phyloP scores from a whole-genome alignment of 805 yeast genomes.

The Kodamaea sagamina region DNA sequence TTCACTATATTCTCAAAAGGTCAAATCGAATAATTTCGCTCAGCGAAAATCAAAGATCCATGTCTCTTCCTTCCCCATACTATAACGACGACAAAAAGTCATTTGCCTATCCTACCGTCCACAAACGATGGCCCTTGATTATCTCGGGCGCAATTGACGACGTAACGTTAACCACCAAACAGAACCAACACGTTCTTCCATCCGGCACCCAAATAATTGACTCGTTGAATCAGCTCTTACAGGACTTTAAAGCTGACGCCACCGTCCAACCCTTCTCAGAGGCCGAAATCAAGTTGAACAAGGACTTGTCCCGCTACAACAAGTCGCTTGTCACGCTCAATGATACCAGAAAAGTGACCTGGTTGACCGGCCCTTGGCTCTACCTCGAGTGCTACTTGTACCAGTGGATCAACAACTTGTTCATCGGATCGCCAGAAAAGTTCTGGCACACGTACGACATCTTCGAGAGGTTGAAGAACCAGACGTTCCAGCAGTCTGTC shows the following conservation, averaged over 20 bases:
- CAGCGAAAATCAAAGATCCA: neutral
- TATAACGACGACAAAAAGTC: conserved; percentile 69
- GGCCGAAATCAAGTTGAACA: conserved; percentile 43
- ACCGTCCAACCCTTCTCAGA: conserved; percentile 30
- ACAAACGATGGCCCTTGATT: conserved; percentile 86
- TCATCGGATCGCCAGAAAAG: conserved; percentile 33
- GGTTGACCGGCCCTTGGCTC: conserved; percentile 92
- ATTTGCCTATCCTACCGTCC: conserved; percentile 80
- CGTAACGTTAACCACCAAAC: conserved; percentile 38
- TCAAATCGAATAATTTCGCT: neutral
- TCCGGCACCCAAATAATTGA: conserved; percentile 51
- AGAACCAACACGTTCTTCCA: conserved; percentile 22
- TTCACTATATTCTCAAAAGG: too few species aligned
- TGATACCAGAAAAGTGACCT: conserved; percentile 43
- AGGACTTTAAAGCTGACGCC: conserved; percentile 43
- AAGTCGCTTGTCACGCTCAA: conserved; percentile 43
- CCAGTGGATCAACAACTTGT: conserved; percentile 54
- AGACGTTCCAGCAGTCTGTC: conserved; percentile 72
- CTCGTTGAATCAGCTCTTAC: conserved; percentile 45
- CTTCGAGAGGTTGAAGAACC: conserved; percentile 67
- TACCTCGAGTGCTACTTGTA: conserved; percentile 83
- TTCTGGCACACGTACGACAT: conserved; percentile 66
- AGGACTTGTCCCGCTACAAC: conserved; percentile 60
- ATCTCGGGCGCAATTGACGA: conserved; percentile 69
- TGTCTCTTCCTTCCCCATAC: conserved; percentile 50